Base-by-base conservation (phyloP, 23 red algal genomes). In the Rhodosorus marinus region DNA sequence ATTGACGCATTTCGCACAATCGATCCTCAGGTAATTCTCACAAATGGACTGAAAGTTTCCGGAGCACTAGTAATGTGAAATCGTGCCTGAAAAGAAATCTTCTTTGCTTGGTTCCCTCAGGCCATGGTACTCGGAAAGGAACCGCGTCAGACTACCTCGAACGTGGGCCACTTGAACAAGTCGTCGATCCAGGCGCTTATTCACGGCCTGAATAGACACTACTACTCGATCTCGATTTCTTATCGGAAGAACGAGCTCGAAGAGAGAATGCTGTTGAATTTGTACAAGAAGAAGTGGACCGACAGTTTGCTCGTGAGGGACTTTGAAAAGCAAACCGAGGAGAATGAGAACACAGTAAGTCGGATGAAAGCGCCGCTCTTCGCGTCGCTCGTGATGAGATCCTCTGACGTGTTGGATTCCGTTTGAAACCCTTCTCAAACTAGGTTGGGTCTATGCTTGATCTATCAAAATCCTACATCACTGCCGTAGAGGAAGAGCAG, bases 171-270 rank as follows among this genome's bases (percentile, higher is more conserved):
- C 54, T 49, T 98, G 11, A 58, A 98, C 77, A 98, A 98, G 58
- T 74, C 90, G 8, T 98, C 90, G 21, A 98, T 98, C 21, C 90
- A 98, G 25, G 90, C 90, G 6, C 72, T 98, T 26, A 98, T 98
- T 35, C 90, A 98, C 40, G 90, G 90, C 20, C 77, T 98, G 19
- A 98, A 98, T 46, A 72, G 90, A 20, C 90, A 98, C 41, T 98
- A 98, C 67, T 98, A 98, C 47, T 85, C 78, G 33, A 71, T 98
- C 36, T 62, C 76, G 32, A 83, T 98, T 17, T 72, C 78, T 36
- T 98, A 98, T 61, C 74, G 76, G 49, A 79, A 83, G 70, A 98
- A 98, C 49, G 77, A 80, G n/a, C 43, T 98, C 48, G 90, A 98
- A 69, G 58, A 82, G 34, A 57, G 86, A 35, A 98, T 98, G 90